phyloP scores from a whole-genome alignment of 805 yeast species.

The Metschnikowia borealis region DNA sequence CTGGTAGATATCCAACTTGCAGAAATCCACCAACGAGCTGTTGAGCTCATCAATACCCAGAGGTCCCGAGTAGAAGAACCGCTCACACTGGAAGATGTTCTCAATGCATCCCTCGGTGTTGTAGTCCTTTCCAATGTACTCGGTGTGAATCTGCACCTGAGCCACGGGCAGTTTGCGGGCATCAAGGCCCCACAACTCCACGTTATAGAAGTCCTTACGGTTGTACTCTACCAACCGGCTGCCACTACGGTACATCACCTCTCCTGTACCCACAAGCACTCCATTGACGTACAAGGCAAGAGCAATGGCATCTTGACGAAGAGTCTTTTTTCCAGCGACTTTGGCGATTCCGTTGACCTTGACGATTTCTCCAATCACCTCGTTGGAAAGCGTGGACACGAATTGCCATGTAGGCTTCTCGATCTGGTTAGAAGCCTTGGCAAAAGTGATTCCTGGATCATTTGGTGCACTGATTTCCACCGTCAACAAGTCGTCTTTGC shows the following conservation, averaged over 20 bases:
- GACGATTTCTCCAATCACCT: slow-evolving; percentile 67
- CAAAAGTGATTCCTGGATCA: slow-evolving; percentile 48
- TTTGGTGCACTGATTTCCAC: slow-evolving; percentile 53
- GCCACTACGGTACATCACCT: slow-evolving; percentile 47
- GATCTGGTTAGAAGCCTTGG: slow-evolving; percentile 64
- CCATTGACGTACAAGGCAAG: slow-evolving; percentile 64
- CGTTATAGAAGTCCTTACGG: slow-evolving; percentile 36
- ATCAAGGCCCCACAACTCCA: slow-evolving; percentile 42
- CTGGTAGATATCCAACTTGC: slow-evolving; percentile 50
- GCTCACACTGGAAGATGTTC: slow-evolving; percentile 51
- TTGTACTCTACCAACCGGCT: slow-evolving; percentile 46
- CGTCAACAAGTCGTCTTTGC: slow-evolving; percentile 44
- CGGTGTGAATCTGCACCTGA: slow-evolving; percentile 52
- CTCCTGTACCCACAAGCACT: slow-evolving; percentile 54
- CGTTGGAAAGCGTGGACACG: slow-evolving; percentile 67
- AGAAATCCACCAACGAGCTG: slow-evolving; percentile 45
- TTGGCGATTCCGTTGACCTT: slow-evolving; percentile 55
- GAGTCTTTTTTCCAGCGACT: slow-evolving; percentile 29
- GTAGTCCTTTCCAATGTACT: slow-evolving; percentile 64
- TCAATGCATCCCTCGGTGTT: slow-evolving; percentile 56
- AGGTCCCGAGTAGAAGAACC: slow-evolving; percentile 40
- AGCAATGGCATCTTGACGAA: slow-evolving; percentile 50
- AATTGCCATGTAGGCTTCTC: slow-evolving; percentile 59
- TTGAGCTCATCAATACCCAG: slow-evolving; percentile 43
- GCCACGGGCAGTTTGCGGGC: slow-evolving; percentile 35